These are phyloP conservation scores for Blastocladiella britannica DNA, from an alignment of 192 early-diverging fungal genomes.

Conservation along the genomic window DNA sequence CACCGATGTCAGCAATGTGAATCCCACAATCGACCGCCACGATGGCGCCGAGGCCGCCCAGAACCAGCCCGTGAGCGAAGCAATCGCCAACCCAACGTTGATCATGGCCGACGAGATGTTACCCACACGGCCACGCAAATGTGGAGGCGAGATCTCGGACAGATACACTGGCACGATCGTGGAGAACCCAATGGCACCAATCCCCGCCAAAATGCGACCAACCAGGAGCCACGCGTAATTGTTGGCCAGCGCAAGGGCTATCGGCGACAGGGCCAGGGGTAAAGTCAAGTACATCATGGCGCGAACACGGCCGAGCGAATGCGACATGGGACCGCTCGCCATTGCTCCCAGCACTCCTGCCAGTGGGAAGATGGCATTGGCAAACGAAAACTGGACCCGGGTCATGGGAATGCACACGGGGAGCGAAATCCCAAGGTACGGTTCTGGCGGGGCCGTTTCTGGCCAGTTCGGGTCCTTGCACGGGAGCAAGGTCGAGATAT, in stretches of 20 bases:
- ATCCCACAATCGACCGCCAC: neutral
- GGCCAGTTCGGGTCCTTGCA: too few relatives aligned
- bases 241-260: neutral
- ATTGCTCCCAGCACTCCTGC: neutral
- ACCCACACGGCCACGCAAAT: neutral
- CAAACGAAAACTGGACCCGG: neutral
- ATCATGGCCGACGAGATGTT: neutral
- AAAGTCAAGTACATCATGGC: neutral
- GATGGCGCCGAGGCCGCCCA: neutral
- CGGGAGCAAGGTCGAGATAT: too few relatives aligned
- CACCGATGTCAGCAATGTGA: neutral
- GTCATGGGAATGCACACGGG: neutral
- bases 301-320: neutral
- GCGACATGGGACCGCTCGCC: neutral
- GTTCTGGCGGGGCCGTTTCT: too few relatives aligned
- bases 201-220: neutral
- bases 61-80: neutral
- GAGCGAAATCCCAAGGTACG: neutral
- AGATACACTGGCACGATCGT: neutral
- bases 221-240: neutral
- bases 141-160: neutral
- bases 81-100: neutral
- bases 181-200: neutral
- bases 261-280: neutral
- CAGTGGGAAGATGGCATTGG: neutral